Evolutionary conservation across 768 basidiomycete genomes (phyloP).

Genomic region (Lactarius vividus): DNA sequence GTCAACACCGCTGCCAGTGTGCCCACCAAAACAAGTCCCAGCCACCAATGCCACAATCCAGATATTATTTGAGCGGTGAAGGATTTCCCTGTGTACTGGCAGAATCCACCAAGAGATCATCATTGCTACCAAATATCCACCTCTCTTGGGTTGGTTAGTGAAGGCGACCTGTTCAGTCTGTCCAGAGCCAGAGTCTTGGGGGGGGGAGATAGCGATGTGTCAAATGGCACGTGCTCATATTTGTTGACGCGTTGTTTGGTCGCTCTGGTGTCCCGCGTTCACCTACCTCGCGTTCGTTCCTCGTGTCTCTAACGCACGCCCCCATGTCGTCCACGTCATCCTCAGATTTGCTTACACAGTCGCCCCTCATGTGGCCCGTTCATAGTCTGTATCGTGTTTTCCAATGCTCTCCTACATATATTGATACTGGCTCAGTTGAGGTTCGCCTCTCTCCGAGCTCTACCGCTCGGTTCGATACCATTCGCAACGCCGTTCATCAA

Average conservation of each 20-base stretch:
- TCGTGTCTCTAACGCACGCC: neutral
- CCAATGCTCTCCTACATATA: neutral
- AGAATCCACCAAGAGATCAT: no score
- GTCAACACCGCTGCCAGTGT: no score
- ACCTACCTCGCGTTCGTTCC: neutral
- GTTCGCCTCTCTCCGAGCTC: slow-evolving; percentile 69
- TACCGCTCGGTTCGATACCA: slow-evolving; percentile 71
- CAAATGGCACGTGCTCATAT: slow-evolving; percentile 21
- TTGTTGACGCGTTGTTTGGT: slow-evolving; percentile 54
- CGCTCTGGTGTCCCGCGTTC: neutral
- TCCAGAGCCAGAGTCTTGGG: no score
- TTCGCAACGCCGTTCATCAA: slow-evolving; percentile 59
- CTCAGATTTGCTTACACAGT: slow-evolving; percentile 10
- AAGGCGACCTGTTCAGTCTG: no score
- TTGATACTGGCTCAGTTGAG: slow-evolving; percentile 56
- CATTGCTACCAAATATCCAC: no score
- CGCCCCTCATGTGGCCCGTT: slow-evolving; percentile 52
- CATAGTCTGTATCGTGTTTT: slow-evolving; percentile 47
- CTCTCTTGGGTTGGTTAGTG: no score
- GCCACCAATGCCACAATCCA: no score
- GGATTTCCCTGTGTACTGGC: no score
- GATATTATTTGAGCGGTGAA: neutral
- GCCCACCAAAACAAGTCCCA: no score
- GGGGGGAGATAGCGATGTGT: no score
- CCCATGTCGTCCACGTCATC: slow-evolving; percentile 23